These are phyloP conservation scores for Melampsora larici-populina DNA, from an alignment of 1,284 basidiomycete species.

Conservation along the genomic window DNA sequence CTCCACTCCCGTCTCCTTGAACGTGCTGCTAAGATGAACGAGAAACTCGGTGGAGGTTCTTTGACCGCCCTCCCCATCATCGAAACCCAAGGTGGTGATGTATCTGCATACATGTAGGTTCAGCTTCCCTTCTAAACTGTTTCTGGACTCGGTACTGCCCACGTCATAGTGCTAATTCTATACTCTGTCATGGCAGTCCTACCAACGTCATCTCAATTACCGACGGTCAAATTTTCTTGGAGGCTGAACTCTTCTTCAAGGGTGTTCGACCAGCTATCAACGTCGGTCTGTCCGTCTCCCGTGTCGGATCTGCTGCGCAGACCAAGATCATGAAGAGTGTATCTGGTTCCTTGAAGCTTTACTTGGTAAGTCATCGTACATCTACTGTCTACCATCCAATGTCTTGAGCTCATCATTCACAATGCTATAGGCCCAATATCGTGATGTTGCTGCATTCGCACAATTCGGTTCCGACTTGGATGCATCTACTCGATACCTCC, in stretches of 20 bases:
- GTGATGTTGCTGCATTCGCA: slow-evolving; percentile 98
- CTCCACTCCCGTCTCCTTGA: slow-evolving; percentile 99
- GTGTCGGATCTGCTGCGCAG: slow-evolving; percentile 99
- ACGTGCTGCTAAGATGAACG: slow-evolving; percentile 99
- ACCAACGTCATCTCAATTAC: slow-evolving; percentile 91
- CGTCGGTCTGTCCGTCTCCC: slow-evolving; percentile 99
- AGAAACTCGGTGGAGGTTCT: slow-evolving; percentile 94
- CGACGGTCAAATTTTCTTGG: slow-evolving; percentile 98
- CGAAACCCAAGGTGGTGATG: slow-evolving; percentile 99
- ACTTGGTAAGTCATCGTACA: slow-evolving; percentile 63
- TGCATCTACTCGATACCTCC: slow-evolving; percentile 94
- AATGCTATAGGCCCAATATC: slow-evolving; percentile 70
- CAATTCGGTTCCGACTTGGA: slow-evolving; percentile 99
- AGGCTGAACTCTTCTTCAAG: slow-evolving; percentile 96
- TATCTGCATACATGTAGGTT: slow-evolving; percentile 81
- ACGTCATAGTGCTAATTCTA: background rate
- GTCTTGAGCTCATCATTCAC: background rate
- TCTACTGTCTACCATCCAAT: background rate
- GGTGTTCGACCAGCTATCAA: slow-evolving; percentile 99
- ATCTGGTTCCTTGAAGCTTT: slow-evolving; percentile 97
- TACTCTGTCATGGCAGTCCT: slow-evolving; percentile 54
- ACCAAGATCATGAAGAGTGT: slow-evolving; percentile 99
- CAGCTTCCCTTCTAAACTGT: slow-evolving; percentile 58
- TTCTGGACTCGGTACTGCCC: slow-evolving; percentile 56
- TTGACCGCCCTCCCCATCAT: slow-evolving; percentile 98